A percentile compares a stretch with the other conserved stretches of the same genome.
Evolutionary conservation across 495 filamentous ascomycete genomes (phyloP).

Genomic region (Evansstolkia leycettana): DNA sequence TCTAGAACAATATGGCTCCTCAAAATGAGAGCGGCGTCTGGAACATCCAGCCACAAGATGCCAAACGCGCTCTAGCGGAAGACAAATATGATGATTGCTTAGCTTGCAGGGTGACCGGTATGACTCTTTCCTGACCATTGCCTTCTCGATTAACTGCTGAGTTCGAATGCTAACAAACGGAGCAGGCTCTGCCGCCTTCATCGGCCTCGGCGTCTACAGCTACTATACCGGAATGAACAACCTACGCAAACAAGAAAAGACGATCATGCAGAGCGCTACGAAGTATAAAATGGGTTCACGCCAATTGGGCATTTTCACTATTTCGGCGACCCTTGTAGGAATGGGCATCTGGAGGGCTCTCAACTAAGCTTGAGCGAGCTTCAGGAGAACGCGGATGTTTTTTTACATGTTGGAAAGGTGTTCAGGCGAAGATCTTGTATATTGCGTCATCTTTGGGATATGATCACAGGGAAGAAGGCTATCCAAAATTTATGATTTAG

Average conservation of each 20-base stretch:
- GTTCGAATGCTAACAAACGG: background rate
- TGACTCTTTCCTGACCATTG: background rate
- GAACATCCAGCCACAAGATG: slow-evolving; percentile 21
- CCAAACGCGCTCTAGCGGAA: slow-evolving; percentile 42
- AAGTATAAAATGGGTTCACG: slow-evolving; percentile 69
- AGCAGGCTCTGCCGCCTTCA: slow-evolving; percentile 68
- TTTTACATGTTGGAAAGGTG: no score
- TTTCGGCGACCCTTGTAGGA: slow-evolving; percentile 56
- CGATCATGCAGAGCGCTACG: slow-evolving; percentile 57
- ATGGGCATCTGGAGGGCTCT: slow-evolving; percentile 51
- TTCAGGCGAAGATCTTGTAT: no score
- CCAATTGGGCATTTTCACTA: slow-evolving; percentile 54
- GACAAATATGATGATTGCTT: slow-evolving; percentile 59
- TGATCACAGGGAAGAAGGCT: no score
- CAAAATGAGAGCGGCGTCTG: slow-evolving; percentile 11
- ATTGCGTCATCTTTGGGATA: no score
- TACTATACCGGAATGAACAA: slow-evolving; percentile 71
- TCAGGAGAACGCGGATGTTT: no score
- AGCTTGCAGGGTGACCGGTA: slow-evolving; percentile 57
- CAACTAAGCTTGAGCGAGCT: no score
- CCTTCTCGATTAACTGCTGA: slow-evolving; percentile 1
- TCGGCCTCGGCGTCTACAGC: slow-evolving; percentile 82
- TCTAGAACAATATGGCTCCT: slow-evolving; percentile 12
- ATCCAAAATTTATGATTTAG: no score
- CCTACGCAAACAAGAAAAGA: slow-evolving; percentile 53